Evolutionary conservation across 768 basidiomycete genomes (phyloP), one percentile per base, ranked within the genome.

Genomic region (Baorangia bicolor): DNA sequence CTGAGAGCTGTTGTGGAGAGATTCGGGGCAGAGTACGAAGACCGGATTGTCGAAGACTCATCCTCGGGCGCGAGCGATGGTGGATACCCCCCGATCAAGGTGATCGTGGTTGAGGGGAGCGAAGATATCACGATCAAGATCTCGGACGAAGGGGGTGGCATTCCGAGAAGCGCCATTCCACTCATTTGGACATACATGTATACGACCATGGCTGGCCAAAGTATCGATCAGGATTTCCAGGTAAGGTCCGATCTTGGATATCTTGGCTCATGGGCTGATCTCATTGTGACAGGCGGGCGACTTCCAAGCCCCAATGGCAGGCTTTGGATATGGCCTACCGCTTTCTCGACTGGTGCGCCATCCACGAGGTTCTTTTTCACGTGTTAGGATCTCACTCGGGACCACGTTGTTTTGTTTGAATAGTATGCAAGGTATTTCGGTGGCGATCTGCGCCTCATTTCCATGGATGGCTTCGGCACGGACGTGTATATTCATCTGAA

Each of bases 61-160:
- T 43, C 54, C 27, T 35, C 51, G 0, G 47, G 44, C 3, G 39
- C 9, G 10, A 46, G 14, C 34, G 27, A 14, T 12, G 53, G 51
- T 42, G 65, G 57, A 45, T 68, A 68, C 12, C 64, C 64, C 3
- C 59, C 64, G 0, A 66, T 66, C 56, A 66, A 66, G 37, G 66
- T 66, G 37, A 83, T 98, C 54, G 96, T 97, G 34, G 92, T 96
- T 1, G 94, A 96, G 68, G 95, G 96, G n/a, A 91, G 87, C 60
- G 96, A 98, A 68, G 96, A 98, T 66, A 97, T 98, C 65, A 98
- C 96, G 3, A 93, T 99, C 81, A 99, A 99, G 81, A 97, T 99
- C 57, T 88, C 86, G 1, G 96, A 99, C 67, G 96, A 99, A 70
- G 96, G 96, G 4, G 96, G 96, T 31, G 66, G 96, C 0, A 98